Evolutionary conservation across 2,329 filamentous ascomycete genomes (phyloP).

Genomic region (Coniochaeta sp.): DNA sequence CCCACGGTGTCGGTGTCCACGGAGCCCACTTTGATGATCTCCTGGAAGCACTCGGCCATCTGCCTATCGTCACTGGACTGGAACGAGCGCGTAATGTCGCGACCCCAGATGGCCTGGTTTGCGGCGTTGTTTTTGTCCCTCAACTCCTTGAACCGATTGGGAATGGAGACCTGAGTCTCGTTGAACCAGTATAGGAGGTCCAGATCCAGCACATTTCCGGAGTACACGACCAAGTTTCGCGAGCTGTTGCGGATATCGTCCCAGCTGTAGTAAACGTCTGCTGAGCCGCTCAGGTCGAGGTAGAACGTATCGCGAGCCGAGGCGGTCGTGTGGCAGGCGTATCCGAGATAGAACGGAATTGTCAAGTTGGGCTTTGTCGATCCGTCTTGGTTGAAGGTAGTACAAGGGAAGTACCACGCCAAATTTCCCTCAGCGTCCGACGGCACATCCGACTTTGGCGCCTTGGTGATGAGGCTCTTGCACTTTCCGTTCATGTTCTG

Average conservation of each 20-base stretch:
- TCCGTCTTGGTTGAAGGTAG: constrained; percentile 86
- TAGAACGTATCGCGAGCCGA: constrained; percentile 71
- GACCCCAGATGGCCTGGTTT: constrained; percentile 64
- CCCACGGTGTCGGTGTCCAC: constrained; percentile 95
- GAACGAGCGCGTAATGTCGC: constrained; percentile 84
- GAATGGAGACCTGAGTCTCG: constrained; percentile 66
- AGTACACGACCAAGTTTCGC: constrained; percentile 90
- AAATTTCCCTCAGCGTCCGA: constrained; percentile 66
- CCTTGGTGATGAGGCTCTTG: constrained; percentile 77
- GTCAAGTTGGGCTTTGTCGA: constrained; percentile 71
- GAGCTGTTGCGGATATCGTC: constrained; percentile 83
- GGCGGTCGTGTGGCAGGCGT: constrained; percentile 76
- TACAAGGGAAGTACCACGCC: constrained; percentile 97
- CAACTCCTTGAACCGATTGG: constrained; percentile 72
- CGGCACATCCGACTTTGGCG: constrained; percentile 68
- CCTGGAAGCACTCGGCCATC: constrained; percentile 77
- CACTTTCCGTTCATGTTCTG: constrained; percentile 97
- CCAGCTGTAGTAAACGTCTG: constrained; percentile 96
- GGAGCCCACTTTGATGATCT: constrained; percentile 93
- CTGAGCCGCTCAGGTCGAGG: constrained; percentile 53
- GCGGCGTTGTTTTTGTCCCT: constrained; percentile 55
- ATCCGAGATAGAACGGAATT: constrained; percentile 71
- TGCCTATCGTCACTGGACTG: constrained; percentile 72
- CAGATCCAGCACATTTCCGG: constrained; percentile 85
- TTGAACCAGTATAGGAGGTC: constrained; percentile 90